Percentiles rank a stretch among this genome's conserved stretches.
phyloP scores from a whole-genome alignment of 352 stramenopile species.

The Globisporangium nodosum region DNA sequence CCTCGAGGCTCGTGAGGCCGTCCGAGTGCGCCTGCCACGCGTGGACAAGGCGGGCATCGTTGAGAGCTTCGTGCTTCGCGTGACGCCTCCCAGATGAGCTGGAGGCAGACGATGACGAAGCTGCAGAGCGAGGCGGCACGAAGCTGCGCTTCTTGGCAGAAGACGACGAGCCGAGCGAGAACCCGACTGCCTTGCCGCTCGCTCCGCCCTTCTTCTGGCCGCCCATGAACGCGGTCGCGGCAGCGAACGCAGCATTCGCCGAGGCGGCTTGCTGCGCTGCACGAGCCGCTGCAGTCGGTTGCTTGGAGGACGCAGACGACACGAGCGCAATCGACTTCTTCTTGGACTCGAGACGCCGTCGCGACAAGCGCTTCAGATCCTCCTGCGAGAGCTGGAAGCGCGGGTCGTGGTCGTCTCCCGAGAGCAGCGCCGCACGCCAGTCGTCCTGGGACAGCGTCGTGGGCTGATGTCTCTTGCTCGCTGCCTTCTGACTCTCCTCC shows the following conservation, averaged over 20 bases:
- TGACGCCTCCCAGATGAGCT: background rate
- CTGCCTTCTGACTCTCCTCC: background rate
- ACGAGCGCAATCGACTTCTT: slow-evolving; percentile 12
- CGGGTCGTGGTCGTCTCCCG: slow-evolving; percentile 24
- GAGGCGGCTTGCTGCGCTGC: slow-evolving; percentile 22
- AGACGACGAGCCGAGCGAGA: background rate
- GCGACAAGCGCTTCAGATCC: slow-evolving; percentile 36
- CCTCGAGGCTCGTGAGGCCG: slow-evolving; percentile 46
- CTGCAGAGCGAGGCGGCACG: background rate
- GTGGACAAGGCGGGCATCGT: slow-evolving; percentile 10
- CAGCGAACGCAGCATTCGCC: slow-evolving; percentile 30
- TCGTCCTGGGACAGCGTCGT: slow-evolving; percentile 18
- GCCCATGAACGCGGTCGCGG: slow-evolving; percentile 36
- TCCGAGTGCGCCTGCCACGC: slow-evolving; percentile 48
- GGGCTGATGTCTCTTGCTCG: slow-evolving; percentile 16
- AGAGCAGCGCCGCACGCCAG: slow-evolving; percentile 29
- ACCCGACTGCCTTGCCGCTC: slow-evolving; percentile 11
- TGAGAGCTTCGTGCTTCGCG: background rate
- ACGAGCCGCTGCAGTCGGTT: background rate
- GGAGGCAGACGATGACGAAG: background rate
- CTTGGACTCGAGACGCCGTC: slow-evolving; percentile 24
- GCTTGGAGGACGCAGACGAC: background rate
- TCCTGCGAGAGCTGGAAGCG: slow-evolving; percentile 31
- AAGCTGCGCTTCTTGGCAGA: slow-evolving; percentile 2
- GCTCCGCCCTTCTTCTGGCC: slow-evolving; percentile 3